Conservation (phyloP, 805 yeast genomes). For the Wickerhamomyces strasburgensis region DNA sequence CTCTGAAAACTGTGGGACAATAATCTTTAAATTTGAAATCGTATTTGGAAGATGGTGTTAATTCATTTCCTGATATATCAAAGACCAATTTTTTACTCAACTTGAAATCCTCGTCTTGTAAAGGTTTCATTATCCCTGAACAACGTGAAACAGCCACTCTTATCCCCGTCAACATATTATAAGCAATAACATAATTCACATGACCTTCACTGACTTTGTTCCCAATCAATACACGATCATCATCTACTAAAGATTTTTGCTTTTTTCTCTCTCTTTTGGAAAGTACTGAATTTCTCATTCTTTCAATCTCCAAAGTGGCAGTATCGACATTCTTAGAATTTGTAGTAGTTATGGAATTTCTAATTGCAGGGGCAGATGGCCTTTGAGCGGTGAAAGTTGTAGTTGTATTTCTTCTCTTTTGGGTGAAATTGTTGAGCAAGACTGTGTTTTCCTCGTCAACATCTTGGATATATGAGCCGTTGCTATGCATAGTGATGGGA, state of each 20-base stretch:
- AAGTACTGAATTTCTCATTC: conserved; percentile 45
- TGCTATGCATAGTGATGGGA: conserved; percentile 9
- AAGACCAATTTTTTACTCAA: conserved; percentile 77
- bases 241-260: conserved; percentile 38
- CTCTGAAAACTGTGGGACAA: conserved; percentile 90
- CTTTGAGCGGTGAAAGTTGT: conserved; percentile 1
- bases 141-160: conserved; percentile 91
- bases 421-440: conserved; percentile 28
- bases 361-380: neutral
- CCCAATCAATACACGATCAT: conserved; percentile 63
- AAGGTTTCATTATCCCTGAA: conserved; percentile 74
- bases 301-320: conserved; percentile 40
- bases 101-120: conserved; percentile 66
- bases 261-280: conserved; percentile 36
- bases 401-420: conserved; percentile 18
- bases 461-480: conserved; percentile 33
- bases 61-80: conserved; percentile 79
- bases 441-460: conserved; percentile 28
- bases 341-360: neutral
- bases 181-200: conserved; percentile 88
- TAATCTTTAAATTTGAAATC: conserved; percentile 97
- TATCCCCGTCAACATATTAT: conserved; percentile 95
- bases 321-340: conserved; percentile 27
- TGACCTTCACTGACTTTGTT: conserved; percentile 90
- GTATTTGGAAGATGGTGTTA: conserved; percentile 90